Evolutionary conservation across 768 basidiomycete species (phyloP), one percentile per base, ranked within the genome.

Genomic region (Crassisporium funariophilum): DNA sequence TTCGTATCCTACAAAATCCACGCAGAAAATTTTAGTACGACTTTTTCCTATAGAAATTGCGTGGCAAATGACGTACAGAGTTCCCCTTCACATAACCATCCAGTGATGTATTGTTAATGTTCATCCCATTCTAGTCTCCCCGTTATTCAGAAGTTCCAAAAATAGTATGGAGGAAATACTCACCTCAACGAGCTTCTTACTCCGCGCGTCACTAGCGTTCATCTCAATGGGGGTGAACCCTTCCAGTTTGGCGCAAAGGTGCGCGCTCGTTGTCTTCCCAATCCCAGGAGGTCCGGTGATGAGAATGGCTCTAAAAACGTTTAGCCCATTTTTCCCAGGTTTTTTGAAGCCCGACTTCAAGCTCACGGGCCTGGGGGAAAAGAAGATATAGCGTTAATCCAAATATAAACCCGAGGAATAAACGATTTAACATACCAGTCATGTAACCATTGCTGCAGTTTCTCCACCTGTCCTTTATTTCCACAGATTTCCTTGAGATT

Each of bases 171-270:
- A 16, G 5, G 21, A 2, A 12, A 13, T 22, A 49, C 73, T 52
- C 44, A 91, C 93, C 81, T 98, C 95, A 17, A 98, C 85, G 27
- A 99, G 81, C 67, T 95, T 97, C 76, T 98, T 98, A 64, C 93
- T 98, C 49, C 97, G 74, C 2, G 89, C 78, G 57, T 98, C 97
- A 66, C 93, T 95, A 1, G 97, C 97, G 59, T 99, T 99, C 47
- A 98, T 73, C 61, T 99, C 97, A 47, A 99, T 91, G 1, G 95
- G 88, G 2, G 86, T 91, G 56, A 87, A 97, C 0, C 95, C 95
- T 21, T 81, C 91, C n/a, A 90, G 67, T 59, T 89, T 88, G 2
- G 95, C 95, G 55, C 88, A 87, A 21, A 99, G 62, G 67, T 99
- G 97, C 2, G 95, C 97, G 50, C 88, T 87, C 1, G 94, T 97